Evolutionary conservation across 495 filamentous ascomycete species (phyloP).

Genomic region (Lasiosphaeria ovina): DNA sequence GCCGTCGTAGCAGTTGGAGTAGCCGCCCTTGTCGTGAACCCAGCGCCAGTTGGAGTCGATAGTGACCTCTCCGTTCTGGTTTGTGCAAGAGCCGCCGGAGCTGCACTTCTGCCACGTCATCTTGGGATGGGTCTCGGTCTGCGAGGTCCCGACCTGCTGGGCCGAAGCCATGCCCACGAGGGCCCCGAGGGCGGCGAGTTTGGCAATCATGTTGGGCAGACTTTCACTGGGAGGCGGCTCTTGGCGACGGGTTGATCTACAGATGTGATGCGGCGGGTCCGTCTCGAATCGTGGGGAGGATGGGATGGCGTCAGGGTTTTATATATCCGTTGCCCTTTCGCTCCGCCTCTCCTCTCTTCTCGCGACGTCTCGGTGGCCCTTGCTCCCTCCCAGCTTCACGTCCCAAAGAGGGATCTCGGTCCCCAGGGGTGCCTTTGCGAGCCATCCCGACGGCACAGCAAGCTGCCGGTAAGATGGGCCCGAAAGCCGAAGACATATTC

Average conservation of each 20-base stretch:
- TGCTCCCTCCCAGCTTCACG: background rate
- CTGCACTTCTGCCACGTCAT: conserved; percentile 58
- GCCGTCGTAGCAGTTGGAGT: conserved; percentile 47
- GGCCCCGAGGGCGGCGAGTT: conserved; percentile 32
- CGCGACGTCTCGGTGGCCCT: background rate
- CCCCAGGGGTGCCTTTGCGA: conserved; percentile 7
- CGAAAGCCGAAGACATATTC: conserved; percentile 21
- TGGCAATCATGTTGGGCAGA: conserved; percentile 23
- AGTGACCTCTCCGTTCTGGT: conserved; percentile 41
- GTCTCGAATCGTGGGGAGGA: conserved; percentile 3
- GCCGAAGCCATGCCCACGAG: conserved; percentile 37
- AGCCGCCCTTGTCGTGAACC: conserved; percentile 39
- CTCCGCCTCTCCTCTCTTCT: background rate
- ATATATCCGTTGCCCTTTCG: conserved; percentile 8
- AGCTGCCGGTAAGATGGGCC: conserved; percentile 24
- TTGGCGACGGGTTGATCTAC: conserved; percentile 6
- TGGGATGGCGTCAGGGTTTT: conserved; percentile 13
- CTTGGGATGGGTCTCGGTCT: conserved; percentile 57
- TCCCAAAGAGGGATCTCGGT: conserved; percentile 8
- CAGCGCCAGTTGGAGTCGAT: conserved; percentile 52
- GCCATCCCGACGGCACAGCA: background rate
- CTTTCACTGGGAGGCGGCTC: conserved; percentile 4
- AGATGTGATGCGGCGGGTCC: background rate
- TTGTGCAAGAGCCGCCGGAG: conserved; percentile 44
- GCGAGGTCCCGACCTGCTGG: conserved; percentile 57